Conservation (phyloP, 495 filamentous ascomycete species). For the Daldinia loculata region DNA sequence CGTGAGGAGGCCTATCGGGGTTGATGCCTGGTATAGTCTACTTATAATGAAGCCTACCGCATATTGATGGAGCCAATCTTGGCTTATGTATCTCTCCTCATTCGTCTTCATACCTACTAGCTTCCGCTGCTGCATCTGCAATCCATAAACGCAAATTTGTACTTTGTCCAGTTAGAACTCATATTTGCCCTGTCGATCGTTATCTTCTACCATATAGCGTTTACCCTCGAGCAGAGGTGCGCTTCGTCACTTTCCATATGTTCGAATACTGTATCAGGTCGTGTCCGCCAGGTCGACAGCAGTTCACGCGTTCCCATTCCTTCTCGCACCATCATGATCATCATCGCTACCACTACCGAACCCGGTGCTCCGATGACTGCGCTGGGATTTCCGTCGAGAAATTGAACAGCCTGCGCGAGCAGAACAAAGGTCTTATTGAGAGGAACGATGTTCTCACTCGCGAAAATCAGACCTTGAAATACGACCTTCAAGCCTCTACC, state of each 20-base stretch:
- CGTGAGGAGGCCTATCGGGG: slow-evolving; percentile 31
- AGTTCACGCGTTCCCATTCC: slow-evolving; percentile 33
- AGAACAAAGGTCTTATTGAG: slow-evolving; percentile 28
- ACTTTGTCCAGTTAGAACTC: slow-evolving; percentile 19
- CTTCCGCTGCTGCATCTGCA: slow-evolving; percentile 38
- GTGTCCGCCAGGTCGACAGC: slow-evolving; percentile 16
- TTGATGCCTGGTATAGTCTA: slow-evolving; percentile 20
- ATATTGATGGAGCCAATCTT: slow-evolving; percentile 31
- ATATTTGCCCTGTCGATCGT: slow-evolving; percentile 15
- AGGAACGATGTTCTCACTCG: slow-evolving; percentile 27
- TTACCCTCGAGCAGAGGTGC: slow-evolving; percentile 22
- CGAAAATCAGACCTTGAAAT: slow-evolving; percentile 42
- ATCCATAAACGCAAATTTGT: slow-evolving; percentile 23
- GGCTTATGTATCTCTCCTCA: slow-evolving; percentile 29
- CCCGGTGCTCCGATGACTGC: slow-evolving; percentile 41
- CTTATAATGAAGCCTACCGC: slow-evolving; percentile 38
- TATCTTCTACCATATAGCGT: slow-evolving; percentile 13
- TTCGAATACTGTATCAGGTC: slow-evolving; percentile 38
- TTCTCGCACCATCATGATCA: slow-evolving; percentile 36
- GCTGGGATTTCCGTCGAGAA: slow-evolving; percentile 38
- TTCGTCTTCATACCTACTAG: slow-evolving; percentile 35
- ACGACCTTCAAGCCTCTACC: slow-evolving; percentile 22
- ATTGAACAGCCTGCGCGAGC: slow-evolving; percentile 37
- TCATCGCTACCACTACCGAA: slow-evolving; percentile 19
- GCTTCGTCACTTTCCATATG: slow-evolving; percentile 29